These are phyloP conservation scores for Exophiala viscosa DNA, from an alignment of 2,329 filamentous ascomycete genomes.

Conservation along the genomic window DNA sequence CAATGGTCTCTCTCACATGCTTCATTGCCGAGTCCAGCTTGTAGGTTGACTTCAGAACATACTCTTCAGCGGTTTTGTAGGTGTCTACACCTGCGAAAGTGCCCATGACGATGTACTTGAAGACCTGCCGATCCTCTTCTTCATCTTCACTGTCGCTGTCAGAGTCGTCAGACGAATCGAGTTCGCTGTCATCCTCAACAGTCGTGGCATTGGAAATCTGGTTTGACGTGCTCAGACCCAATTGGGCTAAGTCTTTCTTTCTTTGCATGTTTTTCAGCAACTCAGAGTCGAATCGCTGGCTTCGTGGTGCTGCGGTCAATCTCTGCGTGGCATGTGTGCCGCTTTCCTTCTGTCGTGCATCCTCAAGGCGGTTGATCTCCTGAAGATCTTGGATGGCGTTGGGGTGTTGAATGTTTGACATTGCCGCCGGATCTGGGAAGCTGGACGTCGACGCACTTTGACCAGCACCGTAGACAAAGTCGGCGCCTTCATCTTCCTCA, in stretches of 20 bases:
- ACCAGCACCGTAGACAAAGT: slow-evolving; percentile 18
- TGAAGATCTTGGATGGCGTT: slow-evolving; percentile 6
- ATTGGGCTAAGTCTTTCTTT: slow-evolving; percentile 1
- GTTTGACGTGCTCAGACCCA: slow-evolving; percentile 2
- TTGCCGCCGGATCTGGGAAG: background rate
- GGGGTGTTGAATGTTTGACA: background rate
- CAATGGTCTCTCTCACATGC: slow-evolving; percentile 7
- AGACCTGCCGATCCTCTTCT: slow-evolving; percentile 7
- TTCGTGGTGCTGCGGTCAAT: background rate
- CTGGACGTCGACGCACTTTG: background rate
- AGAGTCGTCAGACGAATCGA: background rate
- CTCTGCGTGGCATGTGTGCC: background rate
- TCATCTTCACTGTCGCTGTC: slow-evolving; percentile 4
- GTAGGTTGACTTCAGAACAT: slow-evolving; percentile 12
- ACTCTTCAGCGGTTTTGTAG: slow-evolving; percentile 16
- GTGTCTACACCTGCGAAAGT: slow-evolving; percentile 11
- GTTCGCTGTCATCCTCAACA: slow-evolving; percentile 7
- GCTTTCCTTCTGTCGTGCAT: slow-evolving; percentile 7
- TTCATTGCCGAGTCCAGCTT: slow-evolving; percentile 7
- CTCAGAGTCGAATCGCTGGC: slow-evolving; percentile 7
- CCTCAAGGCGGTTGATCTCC: slow-evolving; percentile 14
- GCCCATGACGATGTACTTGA: slow-evolving; percentile 18
- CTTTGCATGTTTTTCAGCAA: slow-evolving; percentile 3
- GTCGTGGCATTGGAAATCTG: slow-evolving; percentile 1
- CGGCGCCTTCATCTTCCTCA: slow-evolving; percentile 22